These are phyloP conservation scores for Dorcoceras hygrometricum DNA, from an alignment of 257 asterid genomes.

Conservation along the genomic window DNA sequence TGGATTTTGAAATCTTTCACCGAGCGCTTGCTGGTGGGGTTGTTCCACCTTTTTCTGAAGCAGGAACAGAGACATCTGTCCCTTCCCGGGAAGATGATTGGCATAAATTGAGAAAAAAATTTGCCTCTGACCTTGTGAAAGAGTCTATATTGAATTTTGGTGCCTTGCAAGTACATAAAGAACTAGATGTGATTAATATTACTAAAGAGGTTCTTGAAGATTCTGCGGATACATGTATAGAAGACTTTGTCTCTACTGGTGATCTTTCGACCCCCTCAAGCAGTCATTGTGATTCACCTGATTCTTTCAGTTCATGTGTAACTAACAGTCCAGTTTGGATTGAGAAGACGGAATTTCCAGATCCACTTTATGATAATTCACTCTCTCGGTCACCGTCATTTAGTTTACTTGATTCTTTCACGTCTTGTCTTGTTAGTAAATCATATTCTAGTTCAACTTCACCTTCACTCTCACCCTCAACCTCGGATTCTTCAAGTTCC, in stretches of 20 bases:
- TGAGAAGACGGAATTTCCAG: conserved; percentile 26
- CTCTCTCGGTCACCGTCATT: conserved; percentile 49
- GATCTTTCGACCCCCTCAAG: conserved; percentile 41
- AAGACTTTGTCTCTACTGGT: conserved; percentile 28
- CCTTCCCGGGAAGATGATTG: conserved; percentile 73
- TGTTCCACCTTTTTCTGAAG: conserved; percentile 64
- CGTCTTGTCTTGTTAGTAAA: conserved; percentile 46
- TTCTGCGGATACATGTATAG: conserved; percentile 1
- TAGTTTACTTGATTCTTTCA: conserved; percentile 54
- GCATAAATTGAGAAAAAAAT: conserved; percentile 61
- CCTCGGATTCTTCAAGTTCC: conserved; percentile 73
- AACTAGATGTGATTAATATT: conserved; percentile 24
- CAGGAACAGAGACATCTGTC: conserved; percentile 57
- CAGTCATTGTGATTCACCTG: conserved; percentile 40
- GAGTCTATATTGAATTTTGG: conserved; percentile 37
- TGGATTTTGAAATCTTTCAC: conserved; percentile 68
- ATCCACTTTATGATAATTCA: conserved; percentile 33
- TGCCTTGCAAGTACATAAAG: conserved; percentile 25
- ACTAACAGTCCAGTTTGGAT: conserved; percentile 42
- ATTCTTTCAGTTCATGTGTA: conserved; percentile 45
- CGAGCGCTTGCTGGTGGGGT: conserved; percentile 77
- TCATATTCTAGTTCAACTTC: conserved; percentile 52
- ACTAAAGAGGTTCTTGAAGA: conserved; percentile 24
- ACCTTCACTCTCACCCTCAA: conserved; percentile 76
- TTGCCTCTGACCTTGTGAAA: conserved; percentile 43